Evolutionary conservation across 1,284 basidiomycete species (phyloP), one percentile per base, ranked within the genome.

Genomic region (Thecaphora frezii): DNA sequence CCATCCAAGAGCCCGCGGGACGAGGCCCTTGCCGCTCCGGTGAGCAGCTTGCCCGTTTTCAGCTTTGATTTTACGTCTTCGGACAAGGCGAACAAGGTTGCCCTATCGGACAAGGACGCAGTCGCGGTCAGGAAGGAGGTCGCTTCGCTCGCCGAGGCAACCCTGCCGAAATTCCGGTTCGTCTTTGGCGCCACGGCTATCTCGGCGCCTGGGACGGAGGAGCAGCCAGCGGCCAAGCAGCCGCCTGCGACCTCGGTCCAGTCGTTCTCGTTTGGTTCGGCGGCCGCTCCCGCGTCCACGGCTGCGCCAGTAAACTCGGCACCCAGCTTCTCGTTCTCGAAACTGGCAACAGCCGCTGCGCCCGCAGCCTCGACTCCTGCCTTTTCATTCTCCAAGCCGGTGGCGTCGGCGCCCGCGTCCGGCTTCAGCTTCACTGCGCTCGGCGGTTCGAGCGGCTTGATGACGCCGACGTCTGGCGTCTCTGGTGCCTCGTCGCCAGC

Each of bases 391-490:
- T 45, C 50, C 1, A 43, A 55, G 26, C 50, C 56, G 10, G 40
- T 41, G 23, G 28, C 58, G 3, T 28, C 38, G 10, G 47, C 37
- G 18, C 36, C 58, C 19, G 39, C 54, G 14, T 22, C 44, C 2
- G 45, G 48, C n/a, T 66, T 58, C 51, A 58, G 43, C 14, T 66
- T 66, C 45, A 41, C 48, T 12, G 54, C 58, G 0, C 38, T 54
- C 33, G 14, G 33, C 58, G 39, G 28, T 48, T 19, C 42, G 42
- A 21, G 25, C 43, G 25, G 33, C 33, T 14, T 36, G 10, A 16
- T 16, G 12, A 36, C 33, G 16, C 33, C 33, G 7, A 14, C 33
- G 10, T 36, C 8, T 16, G 4, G 12, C 7, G 12, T 36, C 10
- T 12, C 33, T 3, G 13, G 16, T 14, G 33, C 33, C 25, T 41